Evolutionary conservation across 768 basidiomycete genomes (phyloP).

Genomic region (Calvatia gigantea): DNA sequence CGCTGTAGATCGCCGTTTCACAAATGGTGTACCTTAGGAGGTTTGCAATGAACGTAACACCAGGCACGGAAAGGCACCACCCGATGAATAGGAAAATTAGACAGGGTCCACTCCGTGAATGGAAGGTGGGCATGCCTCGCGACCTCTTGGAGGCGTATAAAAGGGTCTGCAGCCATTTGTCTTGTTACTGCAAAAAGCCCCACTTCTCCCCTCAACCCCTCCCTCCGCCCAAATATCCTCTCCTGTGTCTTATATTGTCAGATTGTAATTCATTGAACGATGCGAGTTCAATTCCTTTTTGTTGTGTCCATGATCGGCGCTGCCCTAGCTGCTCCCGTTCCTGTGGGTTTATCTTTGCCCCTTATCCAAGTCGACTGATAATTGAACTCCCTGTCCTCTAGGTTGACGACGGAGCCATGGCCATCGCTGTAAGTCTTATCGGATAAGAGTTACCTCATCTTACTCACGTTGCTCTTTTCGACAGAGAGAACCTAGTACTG

Average conservation of each 20-base stretch:
- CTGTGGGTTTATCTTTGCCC: neutral
- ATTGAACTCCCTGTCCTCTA: neutral
- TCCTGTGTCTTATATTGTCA: neutral
- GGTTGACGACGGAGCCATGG: neutral
- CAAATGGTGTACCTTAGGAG: neutral
- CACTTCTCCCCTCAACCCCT: neutral
- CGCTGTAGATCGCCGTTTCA: neutral
- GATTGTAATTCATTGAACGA: neutral
- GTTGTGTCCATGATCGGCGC: constrained; percentile 6
- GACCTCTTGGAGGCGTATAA: neutral
- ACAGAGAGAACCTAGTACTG: constrained; percentile 4
- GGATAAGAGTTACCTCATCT: neutral
- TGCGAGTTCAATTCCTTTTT: constrained; percentile 8
- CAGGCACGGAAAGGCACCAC: constrained; percentile 10
- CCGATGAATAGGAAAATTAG: neutral
- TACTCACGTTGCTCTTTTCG: neutral
- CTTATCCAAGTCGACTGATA: neutral
- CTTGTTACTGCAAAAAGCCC: neutral
- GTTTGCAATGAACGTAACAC: neutral
- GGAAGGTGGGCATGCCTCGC: neutral
- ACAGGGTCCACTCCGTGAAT: constrained; percentile 2
- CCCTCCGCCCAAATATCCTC: neutral
- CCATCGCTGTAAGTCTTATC: neutral
- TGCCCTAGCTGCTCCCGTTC: constrained; percentile 12
- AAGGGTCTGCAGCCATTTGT: neutral